A percentile compares a stretch with the other conserved stretches of the same genome.
phyloP scores from a whole-genome alignment of 306 rosid genomes.

The Ammopiptanthus mongolicus region DNA sequence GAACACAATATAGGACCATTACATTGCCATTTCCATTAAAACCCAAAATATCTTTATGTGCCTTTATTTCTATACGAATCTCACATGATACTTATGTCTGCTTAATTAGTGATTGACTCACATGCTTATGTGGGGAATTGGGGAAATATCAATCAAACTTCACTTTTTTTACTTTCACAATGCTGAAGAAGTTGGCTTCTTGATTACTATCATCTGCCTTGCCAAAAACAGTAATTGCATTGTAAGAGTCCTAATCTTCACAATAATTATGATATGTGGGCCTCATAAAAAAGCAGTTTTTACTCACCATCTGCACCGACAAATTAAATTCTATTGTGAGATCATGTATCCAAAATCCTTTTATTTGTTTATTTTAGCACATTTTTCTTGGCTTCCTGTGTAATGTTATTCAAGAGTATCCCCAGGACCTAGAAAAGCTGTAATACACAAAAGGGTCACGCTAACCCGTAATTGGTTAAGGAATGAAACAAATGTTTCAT shows the following conservation, averaged over 20 bases:
- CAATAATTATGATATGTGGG: not conserved
- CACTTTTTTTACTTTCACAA: not conserved
- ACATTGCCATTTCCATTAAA: constrained; percentile 1
- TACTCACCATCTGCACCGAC: constrained; percentile 19
- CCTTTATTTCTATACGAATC: not conserved
- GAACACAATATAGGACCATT: constrained; percentile 23
- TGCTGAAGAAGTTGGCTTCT: not conserved
- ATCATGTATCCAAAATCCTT: not conserved
- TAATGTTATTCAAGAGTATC: not conserved
- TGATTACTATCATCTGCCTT: constrained; percentile 14
- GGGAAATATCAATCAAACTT: not conserved
- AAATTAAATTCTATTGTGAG: not conserved
- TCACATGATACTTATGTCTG: constrained; percentile 10
- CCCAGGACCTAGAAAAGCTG: too few relatives aligned
- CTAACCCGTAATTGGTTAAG: too few relatives aligned
- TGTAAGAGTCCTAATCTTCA: not conserved
- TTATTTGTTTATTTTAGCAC: not conserved
- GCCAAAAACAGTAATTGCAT: constrained; percentile 1
- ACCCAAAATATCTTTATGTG: not conserved
- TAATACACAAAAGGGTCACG: too few relatives aligned
- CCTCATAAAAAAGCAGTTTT: not conserved
- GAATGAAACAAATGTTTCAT: too few relatives aligned
- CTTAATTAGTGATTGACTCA: not conserved
- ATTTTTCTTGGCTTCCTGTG: not conserved
- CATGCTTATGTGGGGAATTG: not conserved